Conservation (phyloP, 148 eudicot species). For the Rhododendron molle region DNA sequence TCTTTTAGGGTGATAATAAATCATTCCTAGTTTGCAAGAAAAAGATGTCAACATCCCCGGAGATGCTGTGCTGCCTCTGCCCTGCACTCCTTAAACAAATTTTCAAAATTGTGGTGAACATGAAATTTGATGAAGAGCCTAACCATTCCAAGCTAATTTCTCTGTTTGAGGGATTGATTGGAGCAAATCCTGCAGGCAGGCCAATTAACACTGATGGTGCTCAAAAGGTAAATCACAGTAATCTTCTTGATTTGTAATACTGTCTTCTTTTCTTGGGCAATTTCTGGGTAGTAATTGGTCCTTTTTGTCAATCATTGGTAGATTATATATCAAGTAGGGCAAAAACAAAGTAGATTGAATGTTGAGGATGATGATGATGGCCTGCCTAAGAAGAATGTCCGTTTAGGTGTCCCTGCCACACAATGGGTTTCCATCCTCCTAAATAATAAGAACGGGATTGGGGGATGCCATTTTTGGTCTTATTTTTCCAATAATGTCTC, state of each 20-base stretch:
- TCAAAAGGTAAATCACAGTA: conserved; percentile 53
- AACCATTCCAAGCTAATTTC: conserved; percentile 82
- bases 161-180: conserved; percentile 68
- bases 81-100: conserved; percentile 67
- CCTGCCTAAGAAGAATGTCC: conserved; percentile 69
- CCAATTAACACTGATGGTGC: conserved; percentile 92
- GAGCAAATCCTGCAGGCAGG: conserved; percentile 72
- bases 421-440: conserved; percentile 71
- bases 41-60: conserved; percentile 90
- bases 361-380: conserved; percentile 72
- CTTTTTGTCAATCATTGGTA: conserved; percentile 15
- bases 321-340: conserved; percentile 75
- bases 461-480: too few relatives aligned
- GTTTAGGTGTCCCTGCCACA: conserved; percentile 80
- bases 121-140: conserved; percentile 96
- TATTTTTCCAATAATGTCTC: too few relatives aligned
- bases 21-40: conserved; percentile 89
- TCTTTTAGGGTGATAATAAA: conserved; percentile 31
- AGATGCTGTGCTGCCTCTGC: conserved; percentile 67
- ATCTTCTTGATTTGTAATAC: neutral
- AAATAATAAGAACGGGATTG: too few relatives aligned
- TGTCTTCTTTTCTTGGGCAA: neutral
- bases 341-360: conserved; percentile 71
- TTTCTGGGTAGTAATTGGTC: conserved; percentile 1
- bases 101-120: conserved; percentile 71